These are phyloP conservation scores for Suhomyces coccinellae DNA, from an alignment of 1,139 yeast species.

Conservation along the genomic window DNA sequence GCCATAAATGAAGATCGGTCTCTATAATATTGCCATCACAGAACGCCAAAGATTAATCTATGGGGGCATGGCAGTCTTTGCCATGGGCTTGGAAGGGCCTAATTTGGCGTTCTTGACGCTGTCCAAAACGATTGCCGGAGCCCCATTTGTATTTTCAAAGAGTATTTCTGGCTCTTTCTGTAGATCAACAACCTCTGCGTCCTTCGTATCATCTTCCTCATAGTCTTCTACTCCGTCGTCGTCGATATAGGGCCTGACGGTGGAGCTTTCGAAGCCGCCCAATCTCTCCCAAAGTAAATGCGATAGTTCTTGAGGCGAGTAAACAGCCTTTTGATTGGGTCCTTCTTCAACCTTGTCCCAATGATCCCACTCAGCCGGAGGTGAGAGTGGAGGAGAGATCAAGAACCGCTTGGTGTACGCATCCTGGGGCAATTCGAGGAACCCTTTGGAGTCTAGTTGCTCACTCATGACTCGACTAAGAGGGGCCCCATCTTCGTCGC, in stretches of 20 bases:
- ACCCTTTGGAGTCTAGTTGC: conserved; percentile 21
- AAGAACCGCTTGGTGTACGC: conserved; percentile 41
- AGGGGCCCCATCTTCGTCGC: neutral
- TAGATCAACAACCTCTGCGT: conserved; percentile 17
- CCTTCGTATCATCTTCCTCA: neutral
- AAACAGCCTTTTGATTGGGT: conserved; percentile 38
- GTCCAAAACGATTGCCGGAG: conserved; percentile 43
- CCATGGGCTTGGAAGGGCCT: conserved; percentile 12
- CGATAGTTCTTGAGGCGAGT: conserved; percentile 43
- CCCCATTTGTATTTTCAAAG: conserved; percentile 40
- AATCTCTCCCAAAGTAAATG: conserved; percentile 48
- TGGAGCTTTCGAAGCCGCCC: conserved; percentile 40
- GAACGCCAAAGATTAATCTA: no score
- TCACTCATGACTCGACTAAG: neutral
- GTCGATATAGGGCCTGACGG: conserved; percentile 33
- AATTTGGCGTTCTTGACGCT: conserved; percentile 15
- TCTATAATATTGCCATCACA: no score
- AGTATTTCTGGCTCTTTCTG: conserved; percentile 35
- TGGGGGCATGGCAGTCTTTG: conserved; percentile 27
- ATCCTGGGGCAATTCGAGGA: conserved; percentile 46
- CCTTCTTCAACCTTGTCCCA: conserved; percentile 48
- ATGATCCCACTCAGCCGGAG: conserved; percentile 50
- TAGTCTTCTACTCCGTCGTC: conserved; percentile 18
- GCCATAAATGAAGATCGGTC: no score
- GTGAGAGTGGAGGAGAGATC: conserved; percentile 50